Base-by-base conservation (phyloP, 2,329 filamentous ascomycete genomes). In the Didymella pinodella region DNA sequence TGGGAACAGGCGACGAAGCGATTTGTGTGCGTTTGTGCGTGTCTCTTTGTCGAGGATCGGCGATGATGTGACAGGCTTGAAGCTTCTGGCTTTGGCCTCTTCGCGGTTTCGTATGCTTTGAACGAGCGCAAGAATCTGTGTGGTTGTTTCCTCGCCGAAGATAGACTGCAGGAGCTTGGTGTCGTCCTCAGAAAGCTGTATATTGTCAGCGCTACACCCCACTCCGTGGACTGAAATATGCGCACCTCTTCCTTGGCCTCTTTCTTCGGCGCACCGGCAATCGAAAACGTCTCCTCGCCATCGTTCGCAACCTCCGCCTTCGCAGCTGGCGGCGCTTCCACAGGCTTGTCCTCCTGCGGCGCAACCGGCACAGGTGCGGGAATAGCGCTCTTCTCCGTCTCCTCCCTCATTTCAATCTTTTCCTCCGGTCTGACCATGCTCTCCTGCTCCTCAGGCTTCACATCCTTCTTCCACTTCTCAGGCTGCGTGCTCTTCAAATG, bases 1-100 rank as follows among this genome's bases (percentile, higher is more conserved):
- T n/a, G 82, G 81, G 76, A 97, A 97, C 61, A 96, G 89, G 40
- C 89, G 88, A 26, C 93, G 90, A 45, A 97, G 81, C 8, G 82
- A 80, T 64, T 86, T 80, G 72, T 92, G 89, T 7, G 90, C 84
- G 62, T 84, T 80, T 36, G 86, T 87, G 7, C 89, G 86, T 54
- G 82, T 73, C 18, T 84, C 83, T 64, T 88, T 88, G 66, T 90
- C 87, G 4, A 79, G 76, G 38, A 91, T 85, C 4, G 82, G 78
- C 7, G 81, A 76, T 1, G 85, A 84, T 11, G 79, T 79, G 36
- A 90, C 71, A 5, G 79, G 78, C 7, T 83, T 82, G 62, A 88
- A 83, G 25, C 85, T 83, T 49, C 81, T 77, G 0, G 86, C 78
- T 65, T 86, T 87, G n/a, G 80, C 78, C 25, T 82, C 77, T 7